Evolutionary conservation across 2,329 filamentous ascomycete genomes (phyloP), one percentile per base, ranked within the genome.

Genomic region (Aspergillus amoenus): DNA sequence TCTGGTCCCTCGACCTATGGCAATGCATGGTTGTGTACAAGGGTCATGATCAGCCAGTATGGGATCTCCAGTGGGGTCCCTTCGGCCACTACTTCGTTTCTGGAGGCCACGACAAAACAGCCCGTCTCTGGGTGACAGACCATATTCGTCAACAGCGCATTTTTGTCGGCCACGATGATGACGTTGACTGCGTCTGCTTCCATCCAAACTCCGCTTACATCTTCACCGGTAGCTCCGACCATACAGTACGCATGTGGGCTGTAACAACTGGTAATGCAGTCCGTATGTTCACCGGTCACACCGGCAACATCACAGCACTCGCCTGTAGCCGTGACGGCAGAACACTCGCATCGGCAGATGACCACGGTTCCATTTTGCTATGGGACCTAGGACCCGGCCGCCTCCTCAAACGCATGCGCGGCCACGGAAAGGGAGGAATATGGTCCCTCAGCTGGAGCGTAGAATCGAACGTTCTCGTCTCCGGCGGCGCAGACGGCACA

Each of bases 241-340:
- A 93, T 73, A 94, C 92, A 0, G 90, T 97, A 34, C 88, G 94
- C 30, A 97, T 99, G 93, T 99, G 94, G 94, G 88, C 92, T 9
- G 85, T 97, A n/a, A 84, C 86, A 11, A 93, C 89, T 8, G 94
- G 94, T 27, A 87, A 88, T 60, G 91, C 92, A 37, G 90, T 97
- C 5, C 89, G 94, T 24, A 86, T 97, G 68, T 96, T 97, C 70
- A 92, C 90, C 0, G 94, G 94, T 1, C 94, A 99, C 70, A 89
- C 86, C 0, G 91, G 94, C 49, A 91, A 91, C 68, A 87, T 97
- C 70, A 95, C 89, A 13, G 85, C 91, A 0, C 78, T 97, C 24
- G 86, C 93, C 62, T 96, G 92, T 68, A 88, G 91, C 21, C 91
- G 91, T 1, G 92, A 91, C 67, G 94, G 94, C 63, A 93, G 90